These are phyloP conservation scores for Pichia sp. DNA, from an alignment of 1,139 yeast genomes.

Conservation along the genomic window DNA sequence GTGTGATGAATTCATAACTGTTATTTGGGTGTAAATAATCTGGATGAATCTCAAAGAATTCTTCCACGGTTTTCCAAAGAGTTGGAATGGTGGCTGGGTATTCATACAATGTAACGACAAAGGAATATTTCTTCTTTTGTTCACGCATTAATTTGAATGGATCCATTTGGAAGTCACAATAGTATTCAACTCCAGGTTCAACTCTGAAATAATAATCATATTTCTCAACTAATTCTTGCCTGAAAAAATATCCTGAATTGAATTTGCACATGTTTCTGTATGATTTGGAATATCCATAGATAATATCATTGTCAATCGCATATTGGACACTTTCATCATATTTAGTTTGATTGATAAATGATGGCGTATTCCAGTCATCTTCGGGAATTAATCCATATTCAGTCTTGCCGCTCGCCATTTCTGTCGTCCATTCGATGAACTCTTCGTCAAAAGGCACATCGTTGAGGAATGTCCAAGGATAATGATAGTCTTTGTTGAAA, in stretches of 20 bases:
- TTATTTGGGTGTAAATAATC: slow-evolving; percentile 66
- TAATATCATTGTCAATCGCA: slow-evolving; percentile 57
- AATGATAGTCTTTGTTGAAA: slow-evolving; percentile 63
- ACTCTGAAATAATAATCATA: slow-evolving; percentile 92
- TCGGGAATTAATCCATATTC: slow-evolving; percentile 68
- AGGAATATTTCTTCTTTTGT: slow-evolving; percentile 77
- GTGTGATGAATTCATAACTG: slow-evolving; percentile 67
- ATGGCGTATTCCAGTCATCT: slow-evolving; percentile 69
- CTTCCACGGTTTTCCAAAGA: slow-evolving; percentile 73
- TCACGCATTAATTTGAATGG: slow-evolving; percentile 83
- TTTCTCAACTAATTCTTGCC: slow-evolving; percentile 61
- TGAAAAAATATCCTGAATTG: slow-evolving; percentile 79
- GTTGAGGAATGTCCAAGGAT: slow-evolving; percentile 89
- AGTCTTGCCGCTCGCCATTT: slow-evolving; percentile 83
- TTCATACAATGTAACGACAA: slow-evolving; percentile 75
- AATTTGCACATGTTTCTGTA: slow-evolving; percentile 85
- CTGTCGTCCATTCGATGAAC: slow-evolving; percentile 63
- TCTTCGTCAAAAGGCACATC: slow-evolving; percentile 74
- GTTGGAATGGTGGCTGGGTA: slow-evolving; percentile 84
- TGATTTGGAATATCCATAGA: slow-evolving; percentile 76
- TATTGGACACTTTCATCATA: slow-evolving; percentile 49
- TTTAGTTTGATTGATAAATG: slow-evolving; percentile 42
- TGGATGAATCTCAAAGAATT: slow-evolving; percentile 59
- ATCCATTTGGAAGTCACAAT: slow-evolving; percentile 79
- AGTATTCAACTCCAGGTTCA: slow-evolving; percentile 87